A percentile compares a stretch with the other conserved stretches of the same genome.
Conservation (phyloP, 108 stramenopile genomes). For the Poteriospumella lacustris region DNA sequence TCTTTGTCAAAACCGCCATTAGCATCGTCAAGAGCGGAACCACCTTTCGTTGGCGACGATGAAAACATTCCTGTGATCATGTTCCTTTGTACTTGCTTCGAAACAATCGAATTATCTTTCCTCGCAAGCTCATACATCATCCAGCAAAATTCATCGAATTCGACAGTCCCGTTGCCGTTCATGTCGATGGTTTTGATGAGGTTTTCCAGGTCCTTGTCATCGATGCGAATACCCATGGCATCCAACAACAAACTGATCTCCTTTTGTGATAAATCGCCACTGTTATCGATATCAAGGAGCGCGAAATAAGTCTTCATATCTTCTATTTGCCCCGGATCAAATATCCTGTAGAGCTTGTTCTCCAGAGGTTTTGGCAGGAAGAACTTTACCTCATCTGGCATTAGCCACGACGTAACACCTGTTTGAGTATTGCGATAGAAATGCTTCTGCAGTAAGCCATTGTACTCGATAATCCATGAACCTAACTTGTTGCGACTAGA, state of each 20-base stretch:
- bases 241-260: background rate
- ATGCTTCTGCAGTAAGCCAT: background rate
- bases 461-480: background rate
- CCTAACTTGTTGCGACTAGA: background rate
- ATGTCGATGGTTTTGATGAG: background rate
- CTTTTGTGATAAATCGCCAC: constrained; percentile 15
- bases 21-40: background rate
- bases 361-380: background rate
- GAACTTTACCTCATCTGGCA: constrained; percentile 3
- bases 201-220: background rate
- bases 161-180: constrained; percentile 10
- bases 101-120: background rate
- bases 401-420: background rate
- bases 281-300: background rate
- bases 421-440: background rate
- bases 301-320: background rate
- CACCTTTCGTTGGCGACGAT: background rate
- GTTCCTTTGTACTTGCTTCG: background rate
- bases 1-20: background rate
- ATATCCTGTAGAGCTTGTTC: background rate
- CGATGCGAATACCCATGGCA: background rate
- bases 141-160: constrained; percentile 20
- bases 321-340: background rate
- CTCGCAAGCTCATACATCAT: background rate
- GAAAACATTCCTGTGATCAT: background rate